Conservation (phyloP, 139 green algal species). For the Volvox africanus region DNA sequence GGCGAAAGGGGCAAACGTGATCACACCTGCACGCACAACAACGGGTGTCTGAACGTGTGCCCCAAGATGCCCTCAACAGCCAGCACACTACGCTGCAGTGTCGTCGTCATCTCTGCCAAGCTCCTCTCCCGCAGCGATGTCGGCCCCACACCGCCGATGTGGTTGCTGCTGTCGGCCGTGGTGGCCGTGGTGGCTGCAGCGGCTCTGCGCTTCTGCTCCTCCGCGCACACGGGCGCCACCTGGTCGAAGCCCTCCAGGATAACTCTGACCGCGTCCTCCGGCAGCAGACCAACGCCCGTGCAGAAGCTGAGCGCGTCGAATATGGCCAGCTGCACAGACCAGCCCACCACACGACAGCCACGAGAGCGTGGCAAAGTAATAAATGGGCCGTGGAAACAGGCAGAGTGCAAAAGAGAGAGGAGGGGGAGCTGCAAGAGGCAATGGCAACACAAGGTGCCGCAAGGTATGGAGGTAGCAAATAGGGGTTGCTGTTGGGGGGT, state of each 20-base stretch:
- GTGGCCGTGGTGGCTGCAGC: neutral
- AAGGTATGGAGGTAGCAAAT: no score
- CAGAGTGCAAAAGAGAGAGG: no score
- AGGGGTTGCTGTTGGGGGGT: no score
- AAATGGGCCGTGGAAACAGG: no score
- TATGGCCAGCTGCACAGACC: neutral
- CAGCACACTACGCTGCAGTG: neutral
- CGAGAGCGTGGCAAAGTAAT: no score
- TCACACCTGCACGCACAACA: conserved; percentile 28
- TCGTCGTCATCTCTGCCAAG: neutral
- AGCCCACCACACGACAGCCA: no score
- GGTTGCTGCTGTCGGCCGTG: no score
- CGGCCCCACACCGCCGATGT: no score
- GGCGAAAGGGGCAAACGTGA: neutral
- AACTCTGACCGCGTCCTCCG: neutral
- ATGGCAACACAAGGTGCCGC: no score
- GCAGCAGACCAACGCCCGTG: neutral
- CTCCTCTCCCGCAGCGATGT: neutral
- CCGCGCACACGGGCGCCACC: neutral
- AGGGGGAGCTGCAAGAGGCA: no score
- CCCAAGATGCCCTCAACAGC: conserved; percentile 15
- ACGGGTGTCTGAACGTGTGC: neutral
- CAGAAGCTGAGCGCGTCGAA: conserved; percentile 2
- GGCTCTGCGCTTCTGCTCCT: neutral
- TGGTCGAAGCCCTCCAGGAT: neutral